phyloP scores from a whole-genome alignment of 805 yeast species.

The Tetrapisispora arboricola region DNA sequence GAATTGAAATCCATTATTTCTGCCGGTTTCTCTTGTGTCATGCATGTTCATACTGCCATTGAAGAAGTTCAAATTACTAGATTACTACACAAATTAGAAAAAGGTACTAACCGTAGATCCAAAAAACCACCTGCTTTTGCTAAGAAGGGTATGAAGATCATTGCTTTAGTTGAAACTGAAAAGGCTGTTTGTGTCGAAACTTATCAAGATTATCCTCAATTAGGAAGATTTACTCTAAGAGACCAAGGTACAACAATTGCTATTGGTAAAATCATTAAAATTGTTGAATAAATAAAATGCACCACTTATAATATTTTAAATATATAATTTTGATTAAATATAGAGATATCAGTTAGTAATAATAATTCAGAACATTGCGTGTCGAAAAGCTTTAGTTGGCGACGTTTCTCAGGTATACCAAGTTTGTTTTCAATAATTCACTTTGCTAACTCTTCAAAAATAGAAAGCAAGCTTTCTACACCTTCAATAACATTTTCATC shows the following conservation, averaged over 20 bases:
- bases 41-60: conserved; percentile 97
- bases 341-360: background rate
- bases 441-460: conserved; percentile 14
- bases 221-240: conserved; percentile 96
- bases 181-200: conserved; percentile 92
- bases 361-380: too few species aligned
- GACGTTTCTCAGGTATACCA: too few species aligned
- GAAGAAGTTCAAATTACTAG: conserved; percentile 83
- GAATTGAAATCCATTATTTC: conserved; percentile 92
- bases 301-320: background rate
- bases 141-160: conserved; percentile 96
- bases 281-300: conserved; percentile 38
- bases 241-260: conserved; percentile 98
- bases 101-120: conserved; percentile 92
- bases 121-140: conserved; percentile 98
- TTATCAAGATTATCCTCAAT: conserved; percentile 83
- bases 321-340: conserved; percentile 6
- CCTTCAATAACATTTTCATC: conserved; percentile 70
- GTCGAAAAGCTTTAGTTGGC: too few species aligned
- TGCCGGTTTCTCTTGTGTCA: conserved; percentile 93
- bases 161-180: conserved; percentile 77
- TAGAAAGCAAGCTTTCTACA: conserved; percentile 40
- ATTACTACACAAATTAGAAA: conserved; percentile 85
- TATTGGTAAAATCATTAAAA: conserved; percentile 92
- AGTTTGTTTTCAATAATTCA: conserved; percentile 38